Base-by-base conservation (phyloP, 768 basidiomycete species). In the Hysterangium stoloniferum region DNA sequence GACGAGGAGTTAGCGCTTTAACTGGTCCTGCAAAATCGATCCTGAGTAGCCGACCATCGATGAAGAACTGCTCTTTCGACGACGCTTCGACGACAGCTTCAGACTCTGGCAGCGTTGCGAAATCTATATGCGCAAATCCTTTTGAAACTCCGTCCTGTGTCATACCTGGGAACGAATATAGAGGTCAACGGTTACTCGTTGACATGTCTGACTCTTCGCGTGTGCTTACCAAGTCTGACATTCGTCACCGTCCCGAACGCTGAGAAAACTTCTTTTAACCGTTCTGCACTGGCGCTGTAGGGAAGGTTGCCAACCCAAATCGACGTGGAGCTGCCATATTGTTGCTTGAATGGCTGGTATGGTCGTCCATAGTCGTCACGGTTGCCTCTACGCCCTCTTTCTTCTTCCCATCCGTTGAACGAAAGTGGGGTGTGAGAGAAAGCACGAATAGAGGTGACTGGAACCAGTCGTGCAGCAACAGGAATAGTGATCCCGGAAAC, bases 61-160 rank as follows among this genome's bases (percentile, higher is more conserved):
- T 6, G 22, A 31, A 31, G 20, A 45, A 33, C 27, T 45, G 44
- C 12, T 12, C 13, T 32, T 45, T 31, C 9, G 25, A 12, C 5
- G 29, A 13, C 12, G 44, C 44, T 19, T 45, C 9, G 15, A 45
- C 33, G 44, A 33, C 44, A 32, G 25, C 31, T 31, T 45, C 9
- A 7, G 44, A 27, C 12, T 17, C 22, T 9, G 27, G 28, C n/a
- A 45, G 28, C n/a, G 29, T 31, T 27, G 29, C 6, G 3, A 45
- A 33, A 19, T 45, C 44, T n/a, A 45, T 31, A 13, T 45, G 44
- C n/a, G 44, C 44, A 13, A 45, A 45, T 32, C 44, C 44, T 45
- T 45, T 45, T 13, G 44, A 45, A 20, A 31, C 44, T 7, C 44
- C 44, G 2, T 17, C 33, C 19, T 27, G 44, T 19, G 44, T 8